A percentile compares a stretch with the other conserved stretches of the same genome.
Evolutionary conservation across 768 basidiomycete species (phyloP).

Genomic region (Trametes cubensis): DNA sequence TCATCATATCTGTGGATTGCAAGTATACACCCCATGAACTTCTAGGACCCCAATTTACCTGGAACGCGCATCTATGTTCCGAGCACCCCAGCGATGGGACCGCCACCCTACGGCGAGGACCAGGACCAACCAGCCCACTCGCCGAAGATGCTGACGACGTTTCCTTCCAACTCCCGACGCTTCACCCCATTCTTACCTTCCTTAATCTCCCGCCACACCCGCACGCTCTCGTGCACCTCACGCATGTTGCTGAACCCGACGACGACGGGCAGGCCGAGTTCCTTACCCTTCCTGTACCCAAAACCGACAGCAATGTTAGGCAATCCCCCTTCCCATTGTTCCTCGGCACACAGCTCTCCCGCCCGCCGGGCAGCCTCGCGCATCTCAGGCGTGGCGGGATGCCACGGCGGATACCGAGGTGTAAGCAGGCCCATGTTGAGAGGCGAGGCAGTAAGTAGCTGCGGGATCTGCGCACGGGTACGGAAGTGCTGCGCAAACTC

Average conservation of each 20-base stretch:
- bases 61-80: neutral
- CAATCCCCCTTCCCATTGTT: slow-evolving; percentile 50
- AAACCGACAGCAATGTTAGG: slow-evolving; percentile 75
- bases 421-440: slow-evolving; percentile 83
- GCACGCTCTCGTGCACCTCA: slow-evolving; percentile 77
- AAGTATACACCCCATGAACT: neutral
- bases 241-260: slow-evolving; percentile 67
- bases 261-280: slow-evolving; percentile 60
- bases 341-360: slow-evolving; percentile 28
- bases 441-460: slow-evolving; percentile 79
- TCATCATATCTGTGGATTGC: no score
- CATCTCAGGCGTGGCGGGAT: slow-evolving; percentile 66
- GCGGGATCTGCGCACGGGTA: slow-evolving; percentile 63
- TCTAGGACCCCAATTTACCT: neutral
- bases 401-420: slow-evolving; percentile 63
- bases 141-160: slow-evolving; percentile 47
- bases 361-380: slow-evolving; percentile 47
- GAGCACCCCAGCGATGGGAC: neutral
- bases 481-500: slow-evolving; percentile 60
- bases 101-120: slow-evolving; percentile 51
- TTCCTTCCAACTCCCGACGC: slow-evolving; percentile 49
- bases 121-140: slow-evolving; percentile 51
- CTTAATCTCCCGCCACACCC: slow-evolving; percentile 65
- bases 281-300: slow-evolving; percentile 53
- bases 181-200: slow-evolving; percentile 38